A percentile compares a stretch with the other conserved stretches of the same genome.
Conservation (phyloP, 306 rosid genomes). For the Glycyrrhiza uralensis region DNA sequence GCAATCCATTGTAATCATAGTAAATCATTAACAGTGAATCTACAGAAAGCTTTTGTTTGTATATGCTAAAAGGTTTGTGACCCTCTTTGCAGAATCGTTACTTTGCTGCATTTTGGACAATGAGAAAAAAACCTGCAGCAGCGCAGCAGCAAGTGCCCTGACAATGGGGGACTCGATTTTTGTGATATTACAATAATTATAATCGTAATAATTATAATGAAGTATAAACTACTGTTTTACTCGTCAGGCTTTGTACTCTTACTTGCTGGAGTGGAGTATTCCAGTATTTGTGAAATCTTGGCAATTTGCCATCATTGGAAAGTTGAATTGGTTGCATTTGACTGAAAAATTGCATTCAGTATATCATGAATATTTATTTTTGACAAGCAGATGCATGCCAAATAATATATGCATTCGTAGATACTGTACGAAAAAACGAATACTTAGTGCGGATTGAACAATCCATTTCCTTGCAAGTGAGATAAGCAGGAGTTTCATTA, state of each 20-base stretch:
- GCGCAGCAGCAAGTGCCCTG: constrained; percentile 23
- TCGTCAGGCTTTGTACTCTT: background rate
- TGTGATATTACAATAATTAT: background rate
- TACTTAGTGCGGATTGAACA: background rate
- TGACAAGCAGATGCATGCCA: background rate
- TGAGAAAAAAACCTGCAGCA: constrained; percentile 58
- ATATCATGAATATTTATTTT: background rate
- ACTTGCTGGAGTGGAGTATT: background rate
- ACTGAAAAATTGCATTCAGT: background rate
- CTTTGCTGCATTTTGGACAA: constrained; percentile 86
- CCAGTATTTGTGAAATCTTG: background rate
- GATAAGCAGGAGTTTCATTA: background rate
- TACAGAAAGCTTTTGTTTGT: background rate
- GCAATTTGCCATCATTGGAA: background rate
- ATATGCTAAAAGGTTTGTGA: background rate
- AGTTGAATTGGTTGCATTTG: constrained; percentile 11
- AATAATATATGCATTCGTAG: background rate
- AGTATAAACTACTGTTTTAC: too few species aligned
- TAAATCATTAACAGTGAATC: background rate
- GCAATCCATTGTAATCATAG: background rate
- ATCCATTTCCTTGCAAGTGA: background rate
- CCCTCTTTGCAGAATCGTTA: constrained; percentile 73
- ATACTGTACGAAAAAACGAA: background rate
- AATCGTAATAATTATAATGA: too few species aligned
- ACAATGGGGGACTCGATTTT: background rate